These are phyloP conservation scores for Ascochyta koolunga DNA, from an alignment of 2,329 filamentous ascomycete genomes.

Conservation along the genomic window DNA sequence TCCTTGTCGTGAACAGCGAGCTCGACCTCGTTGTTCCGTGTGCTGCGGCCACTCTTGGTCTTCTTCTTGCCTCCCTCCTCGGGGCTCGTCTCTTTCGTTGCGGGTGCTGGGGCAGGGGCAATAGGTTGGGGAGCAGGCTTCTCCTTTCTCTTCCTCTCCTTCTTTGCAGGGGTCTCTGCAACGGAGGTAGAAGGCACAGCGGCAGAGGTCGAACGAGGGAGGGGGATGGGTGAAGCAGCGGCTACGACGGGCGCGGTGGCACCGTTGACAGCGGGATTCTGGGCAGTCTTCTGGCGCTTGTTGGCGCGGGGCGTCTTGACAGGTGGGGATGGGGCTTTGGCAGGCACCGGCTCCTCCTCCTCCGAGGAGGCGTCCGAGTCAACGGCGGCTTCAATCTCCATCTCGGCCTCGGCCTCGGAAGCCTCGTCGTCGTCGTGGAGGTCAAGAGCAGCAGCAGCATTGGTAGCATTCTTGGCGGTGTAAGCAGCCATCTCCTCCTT, in stretches of 20 bases:
- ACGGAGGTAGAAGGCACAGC: constrained; percentile 18
- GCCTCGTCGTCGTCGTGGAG: constrained; percentile 51
- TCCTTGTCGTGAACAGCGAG: constrained; percentile 33
- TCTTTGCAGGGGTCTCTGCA: constrained; percentile 35
- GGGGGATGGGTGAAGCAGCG: constrained; percentile 32
- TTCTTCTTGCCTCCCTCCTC: constrained; percentile 46
- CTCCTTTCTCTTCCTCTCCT: constrained; percentile 45
- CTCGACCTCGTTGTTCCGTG: constrained; percentile 40
- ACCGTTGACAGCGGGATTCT: constrained; percentile 32
- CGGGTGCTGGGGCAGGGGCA: constrained; percentile 31
- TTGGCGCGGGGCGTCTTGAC: constrained; percentile 42
- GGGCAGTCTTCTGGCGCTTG: constrained; percentile 49
- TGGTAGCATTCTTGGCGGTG: constrained; percentile 53
- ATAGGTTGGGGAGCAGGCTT: constrained; percentile 34
- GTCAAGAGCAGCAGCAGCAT: constrained; percentile 48
- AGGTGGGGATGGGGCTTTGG: constrained; percentile 45
- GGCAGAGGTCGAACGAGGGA: constrained; percentile 26
- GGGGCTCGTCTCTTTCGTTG: constrained; percentile 32
- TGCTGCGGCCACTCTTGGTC: constrained; percentile 41
- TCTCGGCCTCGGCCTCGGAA: constrained; percentile 35
- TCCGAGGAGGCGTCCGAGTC: constrained; percentile 51
- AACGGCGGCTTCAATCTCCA: constrained; percentile 44
- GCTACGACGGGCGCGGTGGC: constrained; percentile 25
- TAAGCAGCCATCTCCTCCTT: constrained; percentile 62
- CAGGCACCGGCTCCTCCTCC: constrained; percentile 41